Evolutionary conservation across 352 stramenopile species (phyloP).

Genomic region (Globisporangium echinulatum): DNA sequence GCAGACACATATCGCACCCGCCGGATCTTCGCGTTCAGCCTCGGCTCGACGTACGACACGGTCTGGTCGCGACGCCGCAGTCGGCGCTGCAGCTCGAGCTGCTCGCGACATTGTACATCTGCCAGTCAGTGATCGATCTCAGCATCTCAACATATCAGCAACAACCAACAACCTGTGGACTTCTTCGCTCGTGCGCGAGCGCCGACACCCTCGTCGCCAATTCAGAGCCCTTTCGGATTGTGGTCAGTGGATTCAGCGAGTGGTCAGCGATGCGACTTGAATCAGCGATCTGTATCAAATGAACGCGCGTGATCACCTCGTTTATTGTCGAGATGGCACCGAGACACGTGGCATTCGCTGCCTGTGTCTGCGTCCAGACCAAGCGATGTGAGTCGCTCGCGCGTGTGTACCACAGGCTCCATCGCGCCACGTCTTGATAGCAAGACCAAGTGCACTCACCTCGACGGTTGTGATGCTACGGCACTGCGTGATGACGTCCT

Average conservation of each 20-base stretch:
- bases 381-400: too few relatives aligned
- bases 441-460: too few relatives aligned
- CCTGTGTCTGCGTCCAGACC: too few relatives aligned
- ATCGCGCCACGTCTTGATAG: too few relatives aligned
- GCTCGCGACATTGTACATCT: background rate
- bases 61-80: slow-evolving; percentile 33
- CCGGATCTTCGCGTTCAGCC: slow-evolving; percentile 57
- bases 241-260: slow-evolving; percentile 2
- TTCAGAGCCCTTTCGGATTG: slow-evolving; percentile 5
- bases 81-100: slow-evolving; percentile 16
- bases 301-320: slow-evolving; percentile 3
- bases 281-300: background rate
- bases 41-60: slow-evolving; percentile 52
- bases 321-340: slow-evolving; percentile 7
- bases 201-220: slow-evolving; percentile 8
- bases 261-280: background rate
- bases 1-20: slow-evolving; percentile 18
- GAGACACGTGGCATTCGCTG: background rate
- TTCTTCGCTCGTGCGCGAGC: slow-evolving; percentile 1
- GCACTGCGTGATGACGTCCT: too few relatives aligned
- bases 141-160: too few relatives aligned
- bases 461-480: too few relatives aligned
- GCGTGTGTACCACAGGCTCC: too few relatives aligned
- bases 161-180: slow-evolving; percentile 4
- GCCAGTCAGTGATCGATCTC: too few relatives aligned